Evolutionary conservation across 2,329 filamentous ascomycete genomes (phyloP), one percentile per base, ranked within the genome.

Genomic region (Chrysoporthe cubensis): DNA sequence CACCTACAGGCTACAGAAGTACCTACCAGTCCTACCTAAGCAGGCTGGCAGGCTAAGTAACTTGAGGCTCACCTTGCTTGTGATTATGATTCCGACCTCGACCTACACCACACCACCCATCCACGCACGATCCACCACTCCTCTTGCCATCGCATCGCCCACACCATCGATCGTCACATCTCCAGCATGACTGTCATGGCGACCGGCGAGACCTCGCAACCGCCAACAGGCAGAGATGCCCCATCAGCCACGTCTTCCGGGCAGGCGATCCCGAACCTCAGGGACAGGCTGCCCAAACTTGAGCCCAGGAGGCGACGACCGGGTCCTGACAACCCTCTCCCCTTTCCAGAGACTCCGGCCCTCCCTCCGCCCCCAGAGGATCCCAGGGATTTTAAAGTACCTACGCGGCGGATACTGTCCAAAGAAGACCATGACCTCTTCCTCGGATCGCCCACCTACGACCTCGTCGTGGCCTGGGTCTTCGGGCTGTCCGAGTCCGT

Each of bases 401-500:
- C 96, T 0, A 87, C 84, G 14, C 87, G 94, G 69, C 88, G 94
- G 9, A 98, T 99, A 64, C 82, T 99, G 14, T 95, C 94, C 3
- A 83, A 84, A 2, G 82, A 87, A 61, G 96, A 99, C 73, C 94
- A 97, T 76, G 85, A 92, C 21, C 80, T 93, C 4, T 99, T 98
- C 74, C 85, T 94, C 21, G 81, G 87, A 0, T 97, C 94, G 0
- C 84, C 90, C 0, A 90, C 94, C 7, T 91, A 92, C 78, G 84
- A 83, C 8, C 85, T 98, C 52, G 85, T 99, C 56, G 82, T 92
- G 67, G 88, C 92, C 26, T 99, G 97, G 80, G 85, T 97, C 70
- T 97, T 97, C 78, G 87, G 88, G 11, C 87, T 99, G 32, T 90
- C 94, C 57, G 94, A 97, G 74, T 89, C 91, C 4, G 92, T 97